Evolutionary conservation across 352 stramenopile genomes (phyloP).

Genomic region (Albugo laibachii): DNA sequence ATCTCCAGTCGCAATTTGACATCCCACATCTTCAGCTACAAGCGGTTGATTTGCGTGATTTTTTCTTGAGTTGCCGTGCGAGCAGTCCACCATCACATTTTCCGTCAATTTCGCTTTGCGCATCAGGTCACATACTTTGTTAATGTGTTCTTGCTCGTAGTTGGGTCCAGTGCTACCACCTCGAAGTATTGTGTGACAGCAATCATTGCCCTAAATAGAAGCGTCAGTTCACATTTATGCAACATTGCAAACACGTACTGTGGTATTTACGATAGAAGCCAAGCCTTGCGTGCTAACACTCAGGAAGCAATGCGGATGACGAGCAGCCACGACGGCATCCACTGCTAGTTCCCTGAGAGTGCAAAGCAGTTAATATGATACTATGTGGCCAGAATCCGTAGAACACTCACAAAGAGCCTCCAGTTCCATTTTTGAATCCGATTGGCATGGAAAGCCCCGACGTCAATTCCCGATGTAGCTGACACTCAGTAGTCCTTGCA

Average conservation of each 20-base stretch:
- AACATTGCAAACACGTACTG: conserved; percentile 8
- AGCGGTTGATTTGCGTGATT: conserved; percentile 73
- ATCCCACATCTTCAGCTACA: conserved; percentile 43
- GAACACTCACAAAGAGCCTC: conserved; percentile 30
- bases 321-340: conserved; percentile 60
- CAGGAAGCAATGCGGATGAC: conserved; percentile 76
- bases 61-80: conserved; percentile 81
- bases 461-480: conserved; percentile 78
- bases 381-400: too few relatives aligned
- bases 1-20: conserved; percentile 55
- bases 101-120: conserved; percentile 65
- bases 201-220: conserved; percentile 41
- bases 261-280: conserved; percentile 73
- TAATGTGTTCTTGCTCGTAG: conserved; percentile 65
- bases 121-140: conserved; percentile 55
- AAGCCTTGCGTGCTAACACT: conserved; percentile 75
- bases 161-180: conserved; percentile 72
- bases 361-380: too few relatives aligned
- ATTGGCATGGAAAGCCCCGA: conserved; percentile 80
- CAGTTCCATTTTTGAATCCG: conserved; percentile 85
- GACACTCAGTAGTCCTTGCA: conserved; percentile 78
- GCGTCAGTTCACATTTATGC: not conserved
- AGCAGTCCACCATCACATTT: conserved; percentile 84
- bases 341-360: conserved; percentile 38
- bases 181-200: conserved; percentile 78